phyloP scores from a whole-genome alignment of 805 yeast genomes.

The Candida loeiensis region DNA sequence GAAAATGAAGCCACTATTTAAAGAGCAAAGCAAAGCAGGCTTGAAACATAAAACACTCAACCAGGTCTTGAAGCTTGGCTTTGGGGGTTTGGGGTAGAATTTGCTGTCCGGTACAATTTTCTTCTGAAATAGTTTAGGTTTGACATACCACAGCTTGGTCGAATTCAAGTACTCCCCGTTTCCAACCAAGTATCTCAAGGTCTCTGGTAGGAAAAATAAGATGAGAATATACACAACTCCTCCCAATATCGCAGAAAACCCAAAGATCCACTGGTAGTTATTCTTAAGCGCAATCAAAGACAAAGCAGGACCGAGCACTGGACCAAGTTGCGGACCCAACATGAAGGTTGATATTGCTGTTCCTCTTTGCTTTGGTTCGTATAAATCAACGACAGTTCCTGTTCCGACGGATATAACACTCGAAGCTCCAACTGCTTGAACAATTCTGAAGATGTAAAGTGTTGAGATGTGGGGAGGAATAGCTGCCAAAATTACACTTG shows the following conservation, averaged over 20 bases:
- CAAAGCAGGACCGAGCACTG: slow-evolving; percentile 34
- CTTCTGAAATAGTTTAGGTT: slow-evolving; percentile 26
- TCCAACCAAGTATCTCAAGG: slow-evolving; percentile 37
- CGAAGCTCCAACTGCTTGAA: slow-evolving; percentile 39
- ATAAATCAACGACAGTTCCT: slow-evolving; percentile 34
- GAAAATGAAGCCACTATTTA: slow-evolving; percentile 49
- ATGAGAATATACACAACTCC: slow-evolving; percentile 21
- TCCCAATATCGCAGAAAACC: slow-evolving; percentile 29
- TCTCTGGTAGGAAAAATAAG: slow-evolving; percentile 36
- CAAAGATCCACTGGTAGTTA: slow-evolving; percentile 35
- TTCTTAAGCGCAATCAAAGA: slow-evolving; percentile 25
- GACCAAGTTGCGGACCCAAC: slow-evolving; percentile 40
- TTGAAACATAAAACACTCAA: slow-evolving; percentile 33
- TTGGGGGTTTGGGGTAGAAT: slow-evolving; percentile 44
- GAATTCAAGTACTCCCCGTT: slow-evolving; percentile 23
- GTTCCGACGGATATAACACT: slow-evolving; percentile 36
- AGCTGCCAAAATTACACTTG: slow-evolving; percentile 28
- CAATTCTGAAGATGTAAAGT: slow-evolving; percentile 27
- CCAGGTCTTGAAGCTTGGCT: slow-evolving; percentile 37
- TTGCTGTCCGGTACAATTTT: slow-evolving; percentile 18
- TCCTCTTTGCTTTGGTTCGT: slow-evolving; percentile 29
- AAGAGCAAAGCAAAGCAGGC: slow-evolving; percentile 46
- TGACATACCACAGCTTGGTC: slow-evolving; percentile 20
- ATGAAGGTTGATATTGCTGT: slow-evolving; percentile 31
- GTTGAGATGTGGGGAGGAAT: slow-evolving; percentile 29